A percentile compares a stretch with the other conserved stretches of the same genome.
Evolutionary conservation across 331 rosid genomes (phyloP).

Genomic region (Acacia concinna): DNA sequence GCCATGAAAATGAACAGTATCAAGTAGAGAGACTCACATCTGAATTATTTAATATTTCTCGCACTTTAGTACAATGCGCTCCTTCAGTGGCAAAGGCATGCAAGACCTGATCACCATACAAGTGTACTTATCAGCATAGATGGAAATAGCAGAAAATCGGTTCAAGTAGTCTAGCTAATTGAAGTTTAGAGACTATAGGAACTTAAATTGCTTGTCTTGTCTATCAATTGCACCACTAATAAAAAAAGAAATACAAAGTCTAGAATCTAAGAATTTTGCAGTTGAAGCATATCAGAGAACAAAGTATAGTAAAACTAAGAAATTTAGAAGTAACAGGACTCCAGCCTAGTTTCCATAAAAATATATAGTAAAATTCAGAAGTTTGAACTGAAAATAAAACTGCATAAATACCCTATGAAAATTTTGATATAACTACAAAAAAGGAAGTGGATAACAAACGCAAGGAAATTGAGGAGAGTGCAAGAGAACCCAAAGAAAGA

Average conservation of each 20-base stretch:
- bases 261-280: background rate
- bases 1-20: background rate
- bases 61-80: conserved; percentile 95
- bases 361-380: background rate
- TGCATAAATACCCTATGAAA: background rate
- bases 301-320: background rate
- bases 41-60: conserved; percentile 81
- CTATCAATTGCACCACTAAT: no score
- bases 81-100: conserved; percentile 99
- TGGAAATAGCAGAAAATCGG: conserved; percentile 3
- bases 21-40: conserved; percentile 61
- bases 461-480: background rate
- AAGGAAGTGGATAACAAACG: background rate
- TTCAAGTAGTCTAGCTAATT: conserved; percentile 3
- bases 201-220: background rate
- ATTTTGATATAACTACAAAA: background rate
- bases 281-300: background rate
- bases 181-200: conserved; percentile 1
- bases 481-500: conserved; percentile 12
- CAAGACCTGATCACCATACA: conserved; percentile 65
- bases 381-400: background rate
- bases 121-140: conserved; percentile 25
- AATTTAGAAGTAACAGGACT: background rate
- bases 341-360: background rate
- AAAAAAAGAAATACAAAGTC: background rate